Percentiles rank a stretch among this genome's conserved stretches.
Evolutionary conservation across 257 asterid genomes (phyloP).

Genomic region (Anisodus tanguticus): DNA sequence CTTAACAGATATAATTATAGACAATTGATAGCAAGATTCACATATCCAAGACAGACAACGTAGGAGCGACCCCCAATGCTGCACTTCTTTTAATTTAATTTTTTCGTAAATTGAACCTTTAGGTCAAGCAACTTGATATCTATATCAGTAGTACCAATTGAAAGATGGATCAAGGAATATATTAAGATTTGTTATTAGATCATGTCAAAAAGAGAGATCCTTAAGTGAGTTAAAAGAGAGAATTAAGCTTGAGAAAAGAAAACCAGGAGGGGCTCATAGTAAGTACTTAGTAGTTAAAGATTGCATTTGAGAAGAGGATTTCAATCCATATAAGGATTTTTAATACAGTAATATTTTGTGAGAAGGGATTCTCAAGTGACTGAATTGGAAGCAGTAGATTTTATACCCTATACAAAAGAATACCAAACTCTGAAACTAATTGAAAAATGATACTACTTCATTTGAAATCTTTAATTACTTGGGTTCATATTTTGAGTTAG

Average conservation of each 20-base stretch:
- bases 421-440: neutral
- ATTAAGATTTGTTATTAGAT: neutral
- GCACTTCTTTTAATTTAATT: neutral
- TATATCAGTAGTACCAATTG: neutral
- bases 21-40: neutral
- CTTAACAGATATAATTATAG: neutral
- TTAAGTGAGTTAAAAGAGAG: neutral
- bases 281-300: slow-evolving; percentile 22
- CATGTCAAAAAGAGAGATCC: neutral
- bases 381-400: neutral
- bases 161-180: neutral
- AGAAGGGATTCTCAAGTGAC: no score
- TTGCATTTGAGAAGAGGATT: neutral
- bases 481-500: neutral
- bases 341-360: no score
- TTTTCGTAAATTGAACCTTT: neutral
- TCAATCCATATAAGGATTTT: neutral
- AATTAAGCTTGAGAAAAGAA: neutral
- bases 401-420: neutral
- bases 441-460: no score
- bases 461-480: neutral
- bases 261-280: neutral
- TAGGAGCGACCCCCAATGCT: neutral
- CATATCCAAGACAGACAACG: neutral
- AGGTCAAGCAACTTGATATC: neutral